Evolutionary conservation across 768 basidiomycete species (phyloP).

Genomic region (Calocera viscosa): DNA sequence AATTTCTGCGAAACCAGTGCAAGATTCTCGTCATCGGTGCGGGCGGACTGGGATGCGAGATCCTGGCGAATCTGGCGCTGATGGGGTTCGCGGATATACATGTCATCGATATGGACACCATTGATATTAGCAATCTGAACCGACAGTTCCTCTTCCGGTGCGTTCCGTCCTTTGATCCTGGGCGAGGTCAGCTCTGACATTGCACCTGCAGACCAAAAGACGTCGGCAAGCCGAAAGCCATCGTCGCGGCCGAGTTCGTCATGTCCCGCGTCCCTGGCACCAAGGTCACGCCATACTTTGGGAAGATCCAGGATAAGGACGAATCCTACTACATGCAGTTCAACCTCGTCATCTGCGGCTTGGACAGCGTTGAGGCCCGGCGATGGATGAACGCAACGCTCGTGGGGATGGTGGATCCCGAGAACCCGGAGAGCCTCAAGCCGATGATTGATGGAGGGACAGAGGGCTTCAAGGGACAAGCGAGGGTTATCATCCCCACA

Average conservation of each 20-base stretch:
- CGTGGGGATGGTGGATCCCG: slow-evolving; percentile 86
- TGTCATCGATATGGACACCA: slow-evolving; percentile 99
- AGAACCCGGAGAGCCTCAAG: slow-evolving; percentile 83
- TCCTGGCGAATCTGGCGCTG: slow-evolving; percentile 87
- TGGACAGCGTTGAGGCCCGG: slow-evolving; percentile 93
- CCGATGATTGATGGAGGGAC: slow-evolving; percentile 98
- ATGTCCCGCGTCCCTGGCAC: slow-evolving; percentile 94
- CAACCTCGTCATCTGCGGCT: slow-evolving; percentile 89
- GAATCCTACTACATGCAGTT: slow-evolving; percentile 94
- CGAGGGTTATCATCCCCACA: slow-evolving; percentile 89
- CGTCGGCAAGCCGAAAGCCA: slow-evolving; percentile 89
- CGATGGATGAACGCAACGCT: slow-evolving; percentile 99
- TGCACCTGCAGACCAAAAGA: slow-evolving; percentile 53
- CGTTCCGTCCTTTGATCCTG: slow-evolving; percentile 13
- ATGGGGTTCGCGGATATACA: slow-evolving; percentile 97
- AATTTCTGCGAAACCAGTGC: slow-evolving; percentile 66
- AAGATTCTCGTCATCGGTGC: slow-evolving; percentile 98
- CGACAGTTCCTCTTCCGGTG: slow-evolving; percentile 96
- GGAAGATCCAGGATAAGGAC: slow-evolving; percentile 96
- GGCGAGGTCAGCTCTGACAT: neutral
- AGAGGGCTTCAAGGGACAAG: slow-evolving; percentile 98
- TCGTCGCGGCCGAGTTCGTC: slow-evolving; percentile 86
- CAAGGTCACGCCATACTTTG: slow-evolving; percentile 94
- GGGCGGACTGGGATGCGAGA: slow-evolving; percentile 92
- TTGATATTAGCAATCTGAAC: slow-evolving; percentile 97